Conservation (phyloP, 1,284 basidiomycete genomes). For the Rhodotorula sp. region DNA sequence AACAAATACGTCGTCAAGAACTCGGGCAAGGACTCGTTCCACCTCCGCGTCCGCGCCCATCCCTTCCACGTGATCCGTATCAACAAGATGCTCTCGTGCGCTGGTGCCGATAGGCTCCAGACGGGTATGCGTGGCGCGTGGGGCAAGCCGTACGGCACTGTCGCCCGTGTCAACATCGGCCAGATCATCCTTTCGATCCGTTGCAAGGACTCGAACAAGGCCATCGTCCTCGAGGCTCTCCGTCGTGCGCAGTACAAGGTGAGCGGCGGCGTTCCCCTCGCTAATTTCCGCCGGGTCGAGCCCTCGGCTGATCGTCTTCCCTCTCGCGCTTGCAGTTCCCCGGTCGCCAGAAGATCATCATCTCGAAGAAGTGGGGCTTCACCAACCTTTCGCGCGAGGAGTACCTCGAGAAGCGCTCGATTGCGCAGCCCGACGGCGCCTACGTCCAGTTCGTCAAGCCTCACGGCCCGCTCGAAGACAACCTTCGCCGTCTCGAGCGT, state of each 20-base stretch:
- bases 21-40: conserved; percentile 98
- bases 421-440: conserved; percentile 65
- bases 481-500: conserved; percentile 55
- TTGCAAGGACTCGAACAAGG: conserved; percentile 81
- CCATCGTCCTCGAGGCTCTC: conserved; percentile 93
- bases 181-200: conserved; percentile 96
- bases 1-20: conserved; percentile 99
- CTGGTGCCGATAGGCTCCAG: conserved; percentile 96
- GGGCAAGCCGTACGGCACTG: conserved; percentile 94
- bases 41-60: conserved; percentile 94
- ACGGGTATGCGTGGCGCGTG: conserved; percentile 99
- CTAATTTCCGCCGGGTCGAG: background rate
- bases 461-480: conserved; percentile 76
- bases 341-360: conserved; percentile 97
- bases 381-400: conserved; percentile 90
- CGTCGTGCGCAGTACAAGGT: conserved; percentile 93
- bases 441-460: conserved; percentile 87
- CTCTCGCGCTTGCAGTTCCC: conserved; percentile 65
- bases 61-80: conserved; percentile 98
- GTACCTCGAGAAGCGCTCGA: conserved; percentile 56
- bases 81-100: conserved; percentile 99
- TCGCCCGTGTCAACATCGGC: conserved; percentile 93
- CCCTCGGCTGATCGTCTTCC: background rate
- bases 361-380: conserved; percentile 71
- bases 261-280: background rate